Evolutionary conservation across 805 yeast genomes (phyloP).

Genomic region (Cyberlindnera suaveolens): DNA sequence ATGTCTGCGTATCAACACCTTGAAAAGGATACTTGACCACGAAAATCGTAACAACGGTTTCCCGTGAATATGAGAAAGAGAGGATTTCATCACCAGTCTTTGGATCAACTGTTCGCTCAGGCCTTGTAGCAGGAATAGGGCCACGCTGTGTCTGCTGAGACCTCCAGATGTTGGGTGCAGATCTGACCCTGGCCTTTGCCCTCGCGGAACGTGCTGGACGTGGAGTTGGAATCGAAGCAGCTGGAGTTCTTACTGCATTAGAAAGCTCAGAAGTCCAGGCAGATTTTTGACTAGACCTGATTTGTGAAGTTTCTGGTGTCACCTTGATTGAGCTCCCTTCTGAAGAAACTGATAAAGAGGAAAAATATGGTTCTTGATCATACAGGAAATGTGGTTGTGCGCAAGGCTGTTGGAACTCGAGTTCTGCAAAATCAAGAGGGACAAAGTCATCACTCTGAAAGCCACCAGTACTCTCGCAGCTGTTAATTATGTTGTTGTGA

Average conservation of each 20-base stretch:
- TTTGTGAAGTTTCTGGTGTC: no score
- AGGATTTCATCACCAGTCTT: constrained; percentile 26
- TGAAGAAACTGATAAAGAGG: no score
- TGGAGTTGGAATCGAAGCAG: background rate
- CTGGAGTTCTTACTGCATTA: background rate
- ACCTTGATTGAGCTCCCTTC: no score
- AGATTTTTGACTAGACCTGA: no score
- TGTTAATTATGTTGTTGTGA: background rate
- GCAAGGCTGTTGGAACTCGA: background rate
- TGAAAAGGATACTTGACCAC: constrained; percentile 18
- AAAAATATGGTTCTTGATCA: no score
- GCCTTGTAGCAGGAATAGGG: constrained; percentile 28
- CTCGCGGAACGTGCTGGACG: background rate
- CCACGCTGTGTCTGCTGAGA: constrained; percentile 26
- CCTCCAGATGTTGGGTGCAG: constrained; percentile 10
- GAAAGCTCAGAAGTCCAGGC: background rate
- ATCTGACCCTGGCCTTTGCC: constrained; percentile 10
- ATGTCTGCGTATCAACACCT: constrained; percentile 7
- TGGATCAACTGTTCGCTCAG: constrained; percentile 18
- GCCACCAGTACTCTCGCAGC: background rate
- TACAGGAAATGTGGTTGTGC: background rate
- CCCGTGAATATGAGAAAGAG: constrained; percentile 26
- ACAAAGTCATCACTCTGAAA: constrained; percentile 2
- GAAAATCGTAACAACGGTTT: constrained; percentile 24
- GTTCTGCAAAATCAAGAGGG: background rate